Base-by-base conservation (phyloP, 1,284 basidiomycete genomes). In the Psilocybe mexicana region DNA sequence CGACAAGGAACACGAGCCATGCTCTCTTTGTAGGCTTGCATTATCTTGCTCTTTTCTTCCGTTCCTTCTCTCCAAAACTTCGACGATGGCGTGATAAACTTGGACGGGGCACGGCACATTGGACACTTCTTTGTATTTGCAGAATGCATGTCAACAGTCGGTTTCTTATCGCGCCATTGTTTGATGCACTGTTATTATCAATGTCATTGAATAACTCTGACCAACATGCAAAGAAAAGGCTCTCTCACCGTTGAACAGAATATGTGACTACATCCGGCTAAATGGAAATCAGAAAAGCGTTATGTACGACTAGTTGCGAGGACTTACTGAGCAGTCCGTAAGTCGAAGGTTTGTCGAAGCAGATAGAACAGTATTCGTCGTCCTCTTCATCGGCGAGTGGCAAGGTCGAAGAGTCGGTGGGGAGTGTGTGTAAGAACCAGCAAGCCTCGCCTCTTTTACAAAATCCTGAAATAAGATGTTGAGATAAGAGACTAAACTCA, bases 51-150 rank as follows among this genome's bases (percentile, higher is more conserved):
- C 68, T 89, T 91, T 55, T 76, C 76, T 6, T 78, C 70, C 58
- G 83, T 75, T 2, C 76, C 81, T 4, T 81, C 76, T 6, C 78
- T 76, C 66, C 79, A 86, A 70, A 86, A 91, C 43, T 77, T 73
- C 30, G 84, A 86, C 3, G 88, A 90, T 0, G 89, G 90, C 4
- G 81, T 85, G 40, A 90, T 81, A 60, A 87, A 90, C 51, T 76
- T 78, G 38, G 88, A 88, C 2, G 76, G 62, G 6, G 76, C 70
- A 36, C 88, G 84, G 66, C 90, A 92, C 73, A 89, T 83, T 0
- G 90, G 89, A 66, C 90, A 92, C 50, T 80, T 84, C 75, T 91
- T 91, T 58, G 79, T 86, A 53, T 80, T 83, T 18, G 80, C 80
- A 6, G 84, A 84, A 24, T 74, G 70, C 8, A 81, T 67, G 4